Evolutionary conservation across 1,139 yeast species (phyloP).

Genomic region (Scheffersomyces illinoinensis): DNA sequence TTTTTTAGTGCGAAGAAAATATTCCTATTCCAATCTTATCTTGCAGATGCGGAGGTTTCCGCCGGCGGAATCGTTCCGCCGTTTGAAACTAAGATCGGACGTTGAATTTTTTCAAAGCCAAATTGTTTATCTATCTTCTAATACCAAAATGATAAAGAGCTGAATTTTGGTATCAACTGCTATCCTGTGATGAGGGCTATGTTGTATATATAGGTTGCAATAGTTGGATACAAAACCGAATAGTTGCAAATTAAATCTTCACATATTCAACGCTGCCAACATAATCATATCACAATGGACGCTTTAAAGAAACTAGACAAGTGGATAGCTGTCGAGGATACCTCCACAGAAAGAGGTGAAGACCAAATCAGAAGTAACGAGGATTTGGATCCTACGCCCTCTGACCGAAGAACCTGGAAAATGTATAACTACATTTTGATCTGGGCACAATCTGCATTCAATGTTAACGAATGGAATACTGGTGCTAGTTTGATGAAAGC

Average conservation of each 20-base stretch:
- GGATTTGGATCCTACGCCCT: slow-evolving; percentile 13
- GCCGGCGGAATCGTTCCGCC: background rate
- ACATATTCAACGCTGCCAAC: background rate
- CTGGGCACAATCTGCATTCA: background rate
- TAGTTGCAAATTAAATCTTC: background rate
- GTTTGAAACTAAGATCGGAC: background rate
- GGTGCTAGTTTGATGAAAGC: background rate
- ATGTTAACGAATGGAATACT: background rate
- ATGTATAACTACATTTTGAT: background rate
- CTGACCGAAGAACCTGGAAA: slow-evolving; percentile 10
- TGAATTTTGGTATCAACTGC: background rate
- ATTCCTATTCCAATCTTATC: background rate
- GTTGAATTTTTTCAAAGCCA: background rate
- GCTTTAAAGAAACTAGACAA: background rate
- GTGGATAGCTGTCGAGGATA: background rate
- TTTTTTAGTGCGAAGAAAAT: background rate
- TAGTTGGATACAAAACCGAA: background rate
- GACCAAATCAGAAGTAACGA: slow-evolving; percentile 1
- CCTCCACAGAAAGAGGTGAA: background rate
- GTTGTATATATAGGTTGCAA: background rate
- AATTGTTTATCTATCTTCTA: background rate
- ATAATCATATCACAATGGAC: background rate
- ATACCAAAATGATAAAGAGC: background rate
- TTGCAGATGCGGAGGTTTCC: background rate
- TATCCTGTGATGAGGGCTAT: background rate